These are phyloP conservation scores for Aspergillus neoniger DNA, from an alignment of 2,329 filamentous ascomycete species.

Conservation along the genomic window DNA sequence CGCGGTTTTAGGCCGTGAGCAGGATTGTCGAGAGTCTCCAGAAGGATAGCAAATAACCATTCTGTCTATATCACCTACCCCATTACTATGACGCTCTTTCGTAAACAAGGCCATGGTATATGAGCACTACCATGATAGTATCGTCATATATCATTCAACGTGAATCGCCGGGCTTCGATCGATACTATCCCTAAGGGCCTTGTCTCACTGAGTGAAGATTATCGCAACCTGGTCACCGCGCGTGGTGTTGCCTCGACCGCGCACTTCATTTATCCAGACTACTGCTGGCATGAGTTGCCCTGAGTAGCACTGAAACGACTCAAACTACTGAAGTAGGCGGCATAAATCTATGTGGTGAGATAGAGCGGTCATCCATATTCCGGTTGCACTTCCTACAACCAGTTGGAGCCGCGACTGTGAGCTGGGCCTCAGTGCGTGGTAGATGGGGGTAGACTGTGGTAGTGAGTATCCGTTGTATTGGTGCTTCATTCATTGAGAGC, in stretches of 20 bases:
- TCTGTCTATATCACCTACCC: background rate
- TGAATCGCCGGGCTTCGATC: background rate
- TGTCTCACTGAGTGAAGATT: background rate
- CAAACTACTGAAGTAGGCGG: background rate
- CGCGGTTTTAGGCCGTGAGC: background rate
- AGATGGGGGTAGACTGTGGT: background rate
- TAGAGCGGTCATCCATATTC: background rate
- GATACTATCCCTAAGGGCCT: background rate
- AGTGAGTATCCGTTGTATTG: background rate
- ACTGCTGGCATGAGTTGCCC: background rate
- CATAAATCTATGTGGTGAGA: background rate
- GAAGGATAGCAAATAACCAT: background rate
- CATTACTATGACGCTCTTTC: background rate
- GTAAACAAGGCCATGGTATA: background rate
- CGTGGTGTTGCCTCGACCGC: background rate
- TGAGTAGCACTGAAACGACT: background rate
- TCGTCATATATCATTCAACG: background rate
- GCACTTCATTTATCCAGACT: background rate
- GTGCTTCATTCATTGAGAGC: constrained; percentile 22
- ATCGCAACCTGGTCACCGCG: background rate
- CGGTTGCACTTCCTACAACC: background rate
- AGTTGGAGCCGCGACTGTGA: background rate
- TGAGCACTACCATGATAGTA: background rate
- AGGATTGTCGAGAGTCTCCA: background rate
- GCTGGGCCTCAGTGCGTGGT: too few relatives aligned